Evolutionary conservation across 441 rosid genomes (phyloP).

Genomic region (Croton setiger): DNA sequence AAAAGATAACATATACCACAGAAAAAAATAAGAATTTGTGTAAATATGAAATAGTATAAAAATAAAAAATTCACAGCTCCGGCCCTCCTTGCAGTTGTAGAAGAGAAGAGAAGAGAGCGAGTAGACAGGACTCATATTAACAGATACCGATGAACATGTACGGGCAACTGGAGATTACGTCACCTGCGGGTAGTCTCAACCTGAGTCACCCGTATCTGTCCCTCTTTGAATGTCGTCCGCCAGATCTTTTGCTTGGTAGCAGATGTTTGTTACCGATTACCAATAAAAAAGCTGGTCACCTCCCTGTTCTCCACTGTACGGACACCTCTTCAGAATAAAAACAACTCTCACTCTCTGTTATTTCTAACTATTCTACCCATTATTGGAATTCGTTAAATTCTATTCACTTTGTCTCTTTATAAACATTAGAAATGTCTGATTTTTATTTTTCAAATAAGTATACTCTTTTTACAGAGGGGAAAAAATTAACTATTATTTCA

Average conservation of each 20-base stretch:
- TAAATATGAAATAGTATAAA: too few species aligned
- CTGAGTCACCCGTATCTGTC: slow-evolving; percentile 1
- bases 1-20: too few species aligned
- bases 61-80: neutral
- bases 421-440: too few species aligned
- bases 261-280: slow-evolving; percentile 22
- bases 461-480: too few species aligned
- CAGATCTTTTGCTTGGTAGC: slow-evolving; percentile 42
- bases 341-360: neutral
- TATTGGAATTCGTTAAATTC: too few species aligned
- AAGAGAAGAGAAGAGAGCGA: neutral
- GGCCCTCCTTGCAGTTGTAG: neutral
- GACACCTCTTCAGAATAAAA: neutral
- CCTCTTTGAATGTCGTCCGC: slow-evolving; percentile 30
- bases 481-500: too few species aligned
- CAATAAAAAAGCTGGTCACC: slow-evolving; percentile 23
- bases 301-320: slow-evolving; percentile 5
- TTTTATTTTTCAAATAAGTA: too few species aligned
- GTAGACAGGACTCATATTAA: neutral
- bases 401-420: too few species aligned
- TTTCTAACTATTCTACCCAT: neutral
- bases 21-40: too few species aligned
- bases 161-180: slow-evolving; percentile 28
- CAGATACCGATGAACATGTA: slow-evolving; percentile 13
- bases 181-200: slow-evolving; percentile 24